phyloP scores from a whole-genome alignment of 148 eudicot species.

The Chenopodium album region DNA sequence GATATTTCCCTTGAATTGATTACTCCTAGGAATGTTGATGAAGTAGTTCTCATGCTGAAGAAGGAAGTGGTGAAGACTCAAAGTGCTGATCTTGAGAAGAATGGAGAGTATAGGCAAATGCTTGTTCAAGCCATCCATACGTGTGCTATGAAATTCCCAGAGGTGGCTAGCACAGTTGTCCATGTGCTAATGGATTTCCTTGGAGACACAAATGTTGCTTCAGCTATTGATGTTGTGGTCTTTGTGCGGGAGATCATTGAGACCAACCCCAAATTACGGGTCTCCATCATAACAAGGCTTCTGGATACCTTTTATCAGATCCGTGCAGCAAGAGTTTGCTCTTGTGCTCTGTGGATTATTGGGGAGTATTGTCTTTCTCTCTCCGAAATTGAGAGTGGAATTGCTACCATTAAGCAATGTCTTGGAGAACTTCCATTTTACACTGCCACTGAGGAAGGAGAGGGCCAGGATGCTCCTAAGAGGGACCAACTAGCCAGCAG shows the following conservation, averaged over 20 bases:
- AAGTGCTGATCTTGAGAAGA: conserved; percentile 86
- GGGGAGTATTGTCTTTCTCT: conserved; percentile 90
- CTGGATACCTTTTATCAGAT: conserved; percentile 93
- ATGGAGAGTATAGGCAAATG: conserved; percentile 93
- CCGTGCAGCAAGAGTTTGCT: conserved; percentile 86
- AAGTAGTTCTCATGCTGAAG: conserved; percentile 87
- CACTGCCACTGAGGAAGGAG: conserved; percentile 74
- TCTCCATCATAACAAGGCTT: conserved; percentile 81
- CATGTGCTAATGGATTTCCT: conserved; percentile 97
- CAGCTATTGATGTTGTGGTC: conserved; percentile 87
- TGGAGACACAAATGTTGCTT: conserved; percentile 89
- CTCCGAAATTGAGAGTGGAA: conserved; percentile 88
- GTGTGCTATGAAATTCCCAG: conserved; percentile 94
- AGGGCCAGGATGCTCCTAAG: conserved; percentile 61
- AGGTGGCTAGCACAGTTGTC: conserved; percentile 98
- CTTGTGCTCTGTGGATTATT: conserved; percentile 93
- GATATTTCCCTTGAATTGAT: conserved; percentile 81
- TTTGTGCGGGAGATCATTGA: conserved; percentile 90
- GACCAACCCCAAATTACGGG: conserved; percentile 85
- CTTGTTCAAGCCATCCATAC: conserved; percentile 96
- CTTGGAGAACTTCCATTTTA: conserved; percentile 92
- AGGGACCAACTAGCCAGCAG: conserved; percentile 57
- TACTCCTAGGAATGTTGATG: conserved; percentile 84
- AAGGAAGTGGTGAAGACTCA: conserved; percentile 97
- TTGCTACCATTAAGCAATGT: conserved; percentile 81